These are phyloP conservation scores for Fusarium sp. DNA, from an alignment of 2,329 filamentous ascomycete genomes.

Conservation along the genomic window DNA sequence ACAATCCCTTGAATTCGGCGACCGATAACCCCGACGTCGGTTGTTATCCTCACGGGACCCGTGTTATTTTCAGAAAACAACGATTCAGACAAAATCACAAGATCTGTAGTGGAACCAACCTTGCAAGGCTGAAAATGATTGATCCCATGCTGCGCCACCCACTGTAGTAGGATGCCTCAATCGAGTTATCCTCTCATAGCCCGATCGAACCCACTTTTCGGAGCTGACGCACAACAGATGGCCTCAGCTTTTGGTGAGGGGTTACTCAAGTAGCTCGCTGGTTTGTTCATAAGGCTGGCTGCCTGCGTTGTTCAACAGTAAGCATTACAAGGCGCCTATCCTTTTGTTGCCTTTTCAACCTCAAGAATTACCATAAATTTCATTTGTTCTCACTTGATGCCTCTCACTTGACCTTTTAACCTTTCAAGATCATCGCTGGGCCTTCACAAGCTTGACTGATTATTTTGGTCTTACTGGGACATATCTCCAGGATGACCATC, in stretches of 20 bases:
- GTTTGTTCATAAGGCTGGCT: conserved; percentile 12
- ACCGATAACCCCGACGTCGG: conserved; percentile 17
- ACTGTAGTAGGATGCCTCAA: background rate
- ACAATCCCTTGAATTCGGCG: background rate
- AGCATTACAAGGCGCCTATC: background rate
- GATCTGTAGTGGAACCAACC: background rate
- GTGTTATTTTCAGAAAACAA: background rate
- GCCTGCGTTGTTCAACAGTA: conserved; percentile 4
- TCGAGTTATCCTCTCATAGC: background rate
- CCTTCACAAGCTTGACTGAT: background rate
- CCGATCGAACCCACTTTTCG: conserved; percentile 12
- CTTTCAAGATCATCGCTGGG: background rate
- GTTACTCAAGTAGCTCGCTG: background rate
- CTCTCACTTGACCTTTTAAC: too few species aligned
- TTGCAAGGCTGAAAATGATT: conserved; percentile 11
- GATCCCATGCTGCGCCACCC: background rate
- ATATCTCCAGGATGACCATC: conserved; percentile 17
- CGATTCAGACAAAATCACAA: background rate
- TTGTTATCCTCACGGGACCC: background rate
- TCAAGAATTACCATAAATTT: background rate
- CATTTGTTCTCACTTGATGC: background rate
- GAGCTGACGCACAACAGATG: conserved; percentile 14
- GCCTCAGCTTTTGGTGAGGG: conserved; percentile 3
- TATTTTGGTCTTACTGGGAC: background rate
- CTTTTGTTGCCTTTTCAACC: conserved; percentile 7